Base-by-base conservation (phyloP, 2,329 filamentous ascomycete genomes). In the Trichoderma sp. region DNA sequence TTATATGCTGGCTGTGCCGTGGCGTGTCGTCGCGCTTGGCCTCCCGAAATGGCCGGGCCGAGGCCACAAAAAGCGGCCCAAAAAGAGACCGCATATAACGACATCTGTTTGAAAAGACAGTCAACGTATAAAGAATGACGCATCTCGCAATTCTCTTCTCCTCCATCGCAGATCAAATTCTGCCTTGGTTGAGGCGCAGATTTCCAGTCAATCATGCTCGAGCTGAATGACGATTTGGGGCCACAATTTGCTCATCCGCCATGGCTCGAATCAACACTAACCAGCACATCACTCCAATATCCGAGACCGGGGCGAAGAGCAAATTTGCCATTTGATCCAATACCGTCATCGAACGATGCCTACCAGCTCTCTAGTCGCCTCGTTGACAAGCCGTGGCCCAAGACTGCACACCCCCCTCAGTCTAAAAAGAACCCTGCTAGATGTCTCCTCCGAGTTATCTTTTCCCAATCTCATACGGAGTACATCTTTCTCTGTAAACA, bases 1-100 rank as follows among this genome's bases (percentile, higher is more conserved):
- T 56, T 21, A 30, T 24, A 68, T 34, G 51, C 36, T 47, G 65
- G 65, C 65, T 68, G 56, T 68, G 65, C 15, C 36, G 65, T 68
- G 65, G 65, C 65, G 43, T 69, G 18, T 56, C 47, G 64, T 72
- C 30, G 58, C 63, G 53, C 70, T 72, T 72, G 70, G 70, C 63
- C 64, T 14, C 64, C 24, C 56, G 32, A 51, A 62, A 12, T 34
- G 66, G 66, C 66, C 66, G 39, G 12, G 28, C 36, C 53, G 36
- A 18, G 36, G 62, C 32, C 70, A 56, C 63, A 36, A 32, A 43
- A 28, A 60, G n/a, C n/a, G 66, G 56, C 64, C 57, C 39, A 61
- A 62, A 58, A 57, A 63, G 56, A 36, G 70, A 63, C 64, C 56
- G 32, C 39, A 56, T 39, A 24, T 6, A 28, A 11, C 21, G 53